Conservation (phyloP, 2,329 filamentous ascomycete species). For the Aspergillus tanneri region DNA sequence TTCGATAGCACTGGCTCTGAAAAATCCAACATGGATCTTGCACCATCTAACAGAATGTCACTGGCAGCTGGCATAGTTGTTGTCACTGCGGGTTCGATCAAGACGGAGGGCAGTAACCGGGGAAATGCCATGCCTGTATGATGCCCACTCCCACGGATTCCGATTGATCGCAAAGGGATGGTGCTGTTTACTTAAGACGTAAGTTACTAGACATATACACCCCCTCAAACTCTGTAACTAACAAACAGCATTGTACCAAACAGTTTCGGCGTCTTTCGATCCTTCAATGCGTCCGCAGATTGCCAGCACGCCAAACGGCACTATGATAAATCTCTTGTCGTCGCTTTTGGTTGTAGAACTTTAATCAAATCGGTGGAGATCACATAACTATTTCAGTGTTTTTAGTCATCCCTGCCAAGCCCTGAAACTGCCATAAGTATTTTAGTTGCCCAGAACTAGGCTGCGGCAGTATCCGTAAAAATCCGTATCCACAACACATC, state of each 20-base stretch:
- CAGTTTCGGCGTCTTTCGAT: not conserved
- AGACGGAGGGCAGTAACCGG: not conserved
- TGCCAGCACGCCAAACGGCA: too few species aligned
- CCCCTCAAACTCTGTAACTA: not conserved
- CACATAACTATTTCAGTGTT: too few species aligned
- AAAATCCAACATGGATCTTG: constrained; percentile 6
- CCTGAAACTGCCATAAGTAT: too few species aligned
- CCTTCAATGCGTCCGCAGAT: not conserved
- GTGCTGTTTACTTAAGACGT: not conserved
- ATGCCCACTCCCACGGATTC: not conserved
- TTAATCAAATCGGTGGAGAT: too few species aligned
- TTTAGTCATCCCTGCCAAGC: too few species aligned
- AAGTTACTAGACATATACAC: not conserved
- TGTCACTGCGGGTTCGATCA: constrained; percentile 3
- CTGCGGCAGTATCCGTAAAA: not conserved
- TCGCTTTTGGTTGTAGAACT: too few species aligned
- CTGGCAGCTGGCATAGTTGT: constrained; percentile 7
- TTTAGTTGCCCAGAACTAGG: too few species aligned
- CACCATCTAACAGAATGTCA: constrained; percentile 8
- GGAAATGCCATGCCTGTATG: not conserved
- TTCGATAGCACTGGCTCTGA: constrained; percentile 7
- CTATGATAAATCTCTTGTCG: too few species aligned
- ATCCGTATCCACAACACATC: too few species aligned
- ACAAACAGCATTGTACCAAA: not conserved
- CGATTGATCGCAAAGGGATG: not conserved